A percentile compares a stretch with the other conserved stretches of the same genome.
phyloP scores from a whole-genome alignment of 176 grass and related monocot species.

The Musa troglodytarum region DNA sequence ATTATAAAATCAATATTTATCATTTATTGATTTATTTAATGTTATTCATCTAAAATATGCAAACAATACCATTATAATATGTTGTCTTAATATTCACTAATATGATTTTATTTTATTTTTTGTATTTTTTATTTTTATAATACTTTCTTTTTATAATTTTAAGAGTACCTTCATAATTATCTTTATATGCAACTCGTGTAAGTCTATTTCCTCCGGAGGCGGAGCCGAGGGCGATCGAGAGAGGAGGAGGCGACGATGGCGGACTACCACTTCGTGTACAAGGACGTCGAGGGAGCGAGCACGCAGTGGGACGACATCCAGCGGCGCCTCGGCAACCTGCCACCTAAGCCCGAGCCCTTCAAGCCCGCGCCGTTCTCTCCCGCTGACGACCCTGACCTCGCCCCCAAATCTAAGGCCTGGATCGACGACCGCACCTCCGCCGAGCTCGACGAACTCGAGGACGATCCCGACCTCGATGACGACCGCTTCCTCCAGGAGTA shows the following conservation, averaged over 20 bases:
- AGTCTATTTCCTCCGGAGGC: too few species aligned
- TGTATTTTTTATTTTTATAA: too few species aligned
- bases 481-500: conserved; percentile 98
- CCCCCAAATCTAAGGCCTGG: conserved; percentile 70
- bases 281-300: conserved; percentile 80
- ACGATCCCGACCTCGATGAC: conserved; percentile 61
- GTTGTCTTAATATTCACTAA: too few species aligned
- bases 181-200: too few species aligned
- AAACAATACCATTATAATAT: too few species aligned
- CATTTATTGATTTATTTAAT: too few species aligned
- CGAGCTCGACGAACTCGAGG: conserved; percentile 89
- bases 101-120: too few species aligned
- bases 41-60: too few species aligned
- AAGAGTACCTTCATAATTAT: too few species aligned
- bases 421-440: conserved; percentile 58
- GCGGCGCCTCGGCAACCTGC: conserved; percentile 79
- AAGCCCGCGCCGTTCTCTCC: conserved; percentile 71
- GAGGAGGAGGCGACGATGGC: conserved; percentile 41
- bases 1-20: too few species aligned
- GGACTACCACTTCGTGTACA: conserved; percentile 97
- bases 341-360: conserved; percentile 70
- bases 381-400: conserved; percentile 51
- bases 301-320: conserved; percentile 98
- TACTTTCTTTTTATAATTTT: too few species aligned
- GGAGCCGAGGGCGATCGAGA: not conserved